Base-by-base conservation (phyloP, 2,329 filamentous ascomycete species). In the Colletotrichum costaricense region DNA sequence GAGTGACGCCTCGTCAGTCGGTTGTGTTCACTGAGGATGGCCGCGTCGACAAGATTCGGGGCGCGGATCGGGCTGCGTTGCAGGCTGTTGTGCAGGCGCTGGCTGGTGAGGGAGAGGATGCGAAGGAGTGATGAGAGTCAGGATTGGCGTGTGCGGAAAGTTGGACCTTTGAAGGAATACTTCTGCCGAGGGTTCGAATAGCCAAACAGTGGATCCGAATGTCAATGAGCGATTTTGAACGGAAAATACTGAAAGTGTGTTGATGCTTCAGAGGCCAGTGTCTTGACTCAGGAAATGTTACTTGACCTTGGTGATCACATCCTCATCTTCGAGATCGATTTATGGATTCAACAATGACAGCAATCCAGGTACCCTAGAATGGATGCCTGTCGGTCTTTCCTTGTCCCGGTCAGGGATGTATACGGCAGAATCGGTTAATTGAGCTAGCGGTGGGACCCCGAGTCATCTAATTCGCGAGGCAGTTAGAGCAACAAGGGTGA, bases 51-150 rank as follows among this genome's bases (percentile, higher is more conserved):
- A 80, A 76, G 57, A 63, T 82, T 33, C 75, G 76, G 26, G 80
- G 80, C 2, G 80, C 80, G 12, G 80, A 82, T 26, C 73, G 75
- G 14, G 75, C 58, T 7, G 77, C 80, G 1, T 66, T 82, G 4
- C 75, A 80, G 33, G 77, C 78, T 56, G 77, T 78, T 4, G 79
- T 80, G 19, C 69, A 74, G 38, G 75, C 76, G 5, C 57, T 81
- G 75, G 78, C 77, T 33, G 69, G 58, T 2, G 19, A 26, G 11
- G 33, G 58, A n/a, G 49, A 46, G 9, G 66, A 24, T 6, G n/a
- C 16, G 8, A 42, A 68, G 46, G 80, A 4, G 88, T 84, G n/a
- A 92, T 83, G 78, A 87, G 93, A 63, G 12, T 28, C 4, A n/a
- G 19, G 42, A 19, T 46, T 46, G 19, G 42, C 42, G 42, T 46